Evolutionary conservation across 2,329 filamentous ascomycete species (phyloP).

Genomic region (Bipolaris victoriae): DNA sequence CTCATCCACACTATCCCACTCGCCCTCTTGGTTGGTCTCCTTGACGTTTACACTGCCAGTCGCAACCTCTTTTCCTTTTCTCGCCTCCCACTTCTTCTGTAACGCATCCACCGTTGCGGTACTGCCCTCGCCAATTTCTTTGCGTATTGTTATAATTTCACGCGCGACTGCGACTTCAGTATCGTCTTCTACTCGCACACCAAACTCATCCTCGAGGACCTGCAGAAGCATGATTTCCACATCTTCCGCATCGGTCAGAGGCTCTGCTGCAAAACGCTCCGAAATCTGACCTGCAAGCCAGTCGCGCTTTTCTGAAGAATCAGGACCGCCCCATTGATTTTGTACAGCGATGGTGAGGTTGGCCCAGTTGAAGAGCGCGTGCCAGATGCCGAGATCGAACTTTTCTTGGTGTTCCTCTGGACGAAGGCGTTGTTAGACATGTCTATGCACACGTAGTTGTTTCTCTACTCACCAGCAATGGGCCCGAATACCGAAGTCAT

Average conservation of each 20-base stretch:
- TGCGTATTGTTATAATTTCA: constrained; percentile 71
- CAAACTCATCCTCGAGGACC: constrained; percentile 95
- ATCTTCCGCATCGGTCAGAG: constrained; percentile 74
- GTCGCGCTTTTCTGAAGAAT: constrained; percentile 86
- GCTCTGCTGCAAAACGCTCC: constrained; percentile 70
- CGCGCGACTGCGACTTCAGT: constrained; percentile 76
- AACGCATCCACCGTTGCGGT: constrained; percentile 70
- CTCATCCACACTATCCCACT: constrained; percentile 54
- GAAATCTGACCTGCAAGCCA: constrained; percentile 91
- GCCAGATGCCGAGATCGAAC: constrained; percentile 85
- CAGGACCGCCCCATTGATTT: constrained; percentile 85
- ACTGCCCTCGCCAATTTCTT: constrained; percentile 68
- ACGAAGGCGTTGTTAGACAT: constrained; percentile 9
- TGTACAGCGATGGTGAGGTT: constrained; percentile 85
- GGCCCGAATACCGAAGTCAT: constrained; percentile 16
- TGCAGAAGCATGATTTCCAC: constrained; percentile 85
- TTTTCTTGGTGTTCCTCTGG: constrained; percentile 39
- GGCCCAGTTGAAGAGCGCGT: constrained; percentile 85
- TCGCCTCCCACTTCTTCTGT: constrained; percentile 67
- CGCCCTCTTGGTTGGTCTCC: constrained; percentile 62
- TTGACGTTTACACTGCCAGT: constrained; percentile 54
- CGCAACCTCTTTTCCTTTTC: constrained; percentile 64
- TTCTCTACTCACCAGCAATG: constrained; percentile 4
- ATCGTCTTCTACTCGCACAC: constrained; percentile 89
- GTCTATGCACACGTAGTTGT: not conserved